Evolutionary conservation across 257 asterid species (phyloP).

Genomic region (Solanum peruvianum): DNA sequence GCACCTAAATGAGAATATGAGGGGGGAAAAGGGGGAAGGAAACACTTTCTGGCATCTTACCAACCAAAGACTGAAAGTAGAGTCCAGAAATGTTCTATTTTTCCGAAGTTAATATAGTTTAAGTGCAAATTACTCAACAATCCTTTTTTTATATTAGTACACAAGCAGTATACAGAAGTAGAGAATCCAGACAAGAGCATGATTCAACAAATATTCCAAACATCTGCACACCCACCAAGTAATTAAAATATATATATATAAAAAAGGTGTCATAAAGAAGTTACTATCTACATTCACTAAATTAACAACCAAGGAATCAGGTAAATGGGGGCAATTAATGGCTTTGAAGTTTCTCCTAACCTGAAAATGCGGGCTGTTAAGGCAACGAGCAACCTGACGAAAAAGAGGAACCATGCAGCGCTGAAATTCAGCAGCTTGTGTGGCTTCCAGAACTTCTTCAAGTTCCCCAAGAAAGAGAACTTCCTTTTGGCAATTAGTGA

Average conservation of each 20-base stretch:
- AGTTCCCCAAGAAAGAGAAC: conserved; percentile 72
- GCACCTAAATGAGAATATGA: neutral
- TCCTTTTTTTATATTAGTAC: neutral
- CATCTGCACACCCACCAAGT: neutral
- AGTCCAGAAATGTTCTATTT: neutral
- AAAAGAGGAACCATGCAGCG: conserved; percentile 72
- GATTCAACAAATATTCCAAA: neutral
- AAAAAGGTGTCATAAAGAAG: neutral
- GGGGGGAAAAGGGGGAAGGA: neutral
- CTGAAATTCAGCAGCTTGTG: conserved; percentile 59
- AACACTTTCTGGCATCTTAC: neutral
- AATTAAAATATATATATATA: neutral
- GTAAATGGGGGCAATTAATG: neutral
- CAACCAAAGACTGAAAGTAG: neutral
- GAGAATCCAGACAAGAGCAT: neutral
- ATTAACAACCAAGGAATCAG: neutral
- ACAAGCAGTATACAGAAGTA: neutral
- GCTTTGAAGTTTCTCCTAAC: conserved; percentile 13
- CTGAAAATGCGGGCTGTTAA: conserved; percentile 79
- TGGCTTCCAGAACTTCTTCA: conserved; percentile 71
- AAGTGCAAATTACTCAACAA: neutral
- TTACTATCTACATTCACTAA: neutral
- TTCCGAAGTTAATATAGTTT: neutral
- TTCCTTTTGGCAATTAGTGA: conserved; percentile 67
- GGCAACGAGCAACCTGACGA: conserved; percentile 58